Percentiles rank a stretch among this genome's conserved stretches.
phyloP scores from a whole-genome alignment of 1,139 yeast genomes.

The Pichia sp. region DNA sequence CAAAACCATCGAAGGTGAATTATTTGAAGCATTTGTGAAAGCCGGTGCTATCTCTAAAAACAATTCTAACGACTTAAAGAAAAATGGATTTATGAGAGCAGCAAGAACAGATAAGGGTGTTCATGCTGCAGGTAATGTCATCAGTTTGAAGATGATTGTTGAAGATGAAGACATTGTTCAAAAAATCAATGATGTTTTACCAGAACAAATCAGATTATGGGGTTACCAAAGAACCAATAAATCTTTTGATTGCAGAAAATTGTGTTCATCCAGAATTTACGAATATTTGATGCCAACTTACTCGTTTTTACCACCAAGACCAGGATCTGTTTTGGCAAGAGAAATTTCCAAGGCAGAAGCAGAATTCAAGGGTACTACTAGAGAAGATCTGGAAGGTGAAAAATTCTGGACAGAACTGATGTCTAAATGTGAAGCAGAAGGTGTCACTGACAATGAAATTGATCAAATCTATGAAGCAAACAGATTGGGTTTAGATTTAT shows the following conservation, averaged over 20 bases:
- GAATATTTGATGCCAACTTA: slow-evolving; percentile 91
- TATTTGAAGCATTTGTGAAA: slow-evolving; percentile 73
- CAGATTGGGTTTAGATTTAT: slow-evolving; percentile 25
- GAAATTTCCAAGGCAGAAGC: slow-evolving; percentile 46
- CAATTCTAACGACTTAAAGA: slow-evolving; percentile 84
- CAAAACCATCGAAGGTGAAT: slow-evolving; percentile 86
- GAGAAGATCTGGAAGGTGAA: slow-evolving; percentile 60
- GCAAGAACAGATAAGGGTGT: slow-evolving; percentile 99
- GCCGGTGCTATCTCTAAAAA: slow-evolving; percentile 91
- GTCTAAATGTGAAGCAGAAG: slow-evolving; percentile 34
- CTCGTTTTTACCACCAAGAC: slow-evolving; percentile 85
- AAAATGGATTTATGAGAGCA: slow-evolving; percentile 88
- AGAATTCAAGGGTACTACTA: slow-evolving; percentile 50
- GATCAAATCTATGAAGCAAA: slow-evolving; percentile 30
- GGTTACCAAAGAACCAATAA: slow-evolving; percentile 85
- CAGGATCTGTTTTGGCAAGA: slow-evolving; percentile 53
- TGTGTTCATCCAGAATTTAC: slow-evolving; percentile 90
- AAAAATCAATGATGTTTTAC: slow-evolving; percentile 67
- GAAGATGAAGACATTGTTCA: slow-evolving; percentile 75
- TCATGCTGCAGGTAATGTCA: slow-evolving; percentile 96
- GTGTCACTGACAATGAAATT: slow-evolving; percentile 43
- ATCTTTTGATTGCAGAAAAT: slow-evolving; percentile 88
- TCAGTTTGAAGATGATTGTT: slow-evolving; percentile 78
- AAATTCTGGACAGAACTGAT: slow-evolving; percentile 62
- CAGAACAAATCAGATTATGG: slow-evolving; percentile 88